These are phyloP conservation scores for Thermothielavioides terrestris DNA, from an alignment of 495 filamentous ascomycete genomes.

Conservation along the genomic window DNA sequence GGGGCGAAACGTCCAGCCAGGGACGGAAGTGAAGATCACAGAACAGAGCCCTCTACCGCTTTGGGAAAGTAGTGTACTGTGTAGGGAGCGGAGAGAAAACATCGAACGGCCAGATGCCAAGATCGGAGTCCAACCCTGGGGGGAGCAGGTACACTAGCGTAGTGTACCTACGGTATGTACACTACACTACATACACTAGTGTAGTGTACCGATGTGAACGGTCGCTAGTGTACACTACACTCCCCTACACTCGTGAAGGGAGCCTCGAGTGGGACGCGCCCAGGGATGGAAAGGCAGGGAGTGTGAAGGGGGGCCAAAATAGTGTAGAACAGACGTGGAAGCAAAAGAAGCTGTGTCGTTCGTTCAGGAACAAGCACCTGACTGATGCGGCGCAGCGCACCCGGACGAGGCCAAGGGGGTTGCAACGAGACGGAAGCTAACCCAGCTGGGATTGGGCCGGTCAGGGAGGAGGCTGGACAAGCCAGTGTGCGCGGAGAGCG, in stretches of 20 bases:
- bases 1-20: slow-evolving; percentile 19
- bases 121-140: slow-evolving; percentile 6
- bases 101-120: slow-evolving; percentile 15
- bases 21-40: slow-evolving; percentile 8
- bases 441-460: slow-evolving; percentile 14
- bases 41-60: slow-evolving; percentile 8
- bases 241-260: too few relatives aligned
- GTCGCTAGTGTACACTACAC: too few relatives aligned
- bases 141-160: background rate
- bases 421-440: slow-evolving; percentile 9
- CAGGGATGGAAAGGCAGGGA: slow-evolving; percentile 2
- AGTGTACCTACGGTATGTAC: background rate
- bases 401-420: slow-evolving; percentile 13
- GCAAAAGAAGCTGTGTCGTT: slow-evolving; percentile 2
- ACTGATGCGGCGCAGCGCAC: slow-evolving; percentile 9
- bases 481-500: slow-evolving; percentile 16
- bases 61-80: slow-evolving; percentile 17
- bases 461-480: slow-evolving; percentile 14
- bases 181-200: too few relatives aligned
- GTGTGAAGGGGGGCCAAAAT: slow-evolving; percentile 1
- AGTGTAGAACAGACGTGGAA: slow-evolving; percentile 8
- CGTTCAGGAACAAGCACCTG: slow-evolving; percentile 2
- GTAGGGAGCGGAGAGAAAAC: slow-evolving; percentile 22
- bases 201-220: too few relatives aligned
- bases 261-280: background rate